Percentiles rank a stretch among this genome's conserved stretches.
These are phyloP conservation scores for Crotalaria pallida DNA, from an alignment of 306 rosid genomes.

Conservation along the genomic window DNA sequence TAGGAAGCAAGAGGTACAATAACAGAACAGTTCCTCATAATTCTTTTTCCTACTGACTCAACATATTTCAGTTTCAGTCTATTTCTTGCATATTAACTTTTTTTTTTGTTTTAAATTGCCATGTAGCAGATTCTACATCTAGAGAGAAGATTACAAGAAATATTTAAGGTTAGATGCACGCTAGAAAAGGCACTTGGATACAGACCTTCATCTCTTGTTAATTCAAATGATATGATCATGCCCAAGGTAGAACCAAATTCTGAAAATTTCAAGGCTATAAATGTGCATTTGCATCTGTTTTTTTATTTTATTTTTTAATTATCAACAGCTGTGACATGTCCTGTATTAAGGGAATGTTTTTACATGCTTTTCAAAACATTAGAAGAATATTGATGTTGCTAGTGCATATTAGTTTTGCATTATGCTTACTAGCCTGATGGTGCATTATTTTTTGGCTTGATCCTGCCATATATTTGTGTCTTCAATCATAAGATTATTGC, in stretches of 20 bases:
- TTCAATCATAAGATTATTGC: not conserved
- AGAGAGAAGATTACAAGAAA: constrained; percentile 78
- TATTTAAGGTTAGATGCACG: constrained; percentile 64
- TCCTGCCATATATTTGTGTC: not conserved
- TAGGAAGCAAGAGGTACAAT: too few species aligned
- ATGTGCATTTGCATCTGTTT: not conserved
- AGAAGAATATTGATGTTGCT: not conserved
- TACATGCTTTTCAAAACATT: not conserved
- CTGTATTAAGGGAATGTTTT: not conserved
- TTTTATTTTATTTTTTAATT: not conserved
- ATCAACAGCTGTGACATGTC: not conserved
- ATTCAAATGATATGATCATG: constrained; percentile 35
- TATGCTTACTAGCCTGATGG: not conserved
- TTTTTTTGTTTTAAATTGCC: not conserved
- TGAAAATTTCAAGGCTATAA: not conserved
- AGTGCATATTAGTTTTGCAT: not conserved
- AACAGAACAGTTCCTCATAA: too few species aligned
- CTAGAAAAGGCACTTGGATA: constrained; percentile 77
- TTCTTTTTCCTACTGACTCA: constrained; percentile 7
- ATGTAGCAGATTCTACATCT: constrained; percentile 69
- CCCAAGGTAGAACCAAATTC: constrained; percentile 57
- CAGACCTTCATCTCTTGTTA: constrained; percentile 44
- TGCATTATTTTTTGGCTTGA: not conserved
- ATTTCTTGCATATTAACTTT: not conserved
- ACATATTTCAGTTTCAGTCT: not conserved